phyloP scores from a whole-genome alignment of 2,329 filamentous ascomycete genomes.

The Aspergillus ibericus region DNA sequence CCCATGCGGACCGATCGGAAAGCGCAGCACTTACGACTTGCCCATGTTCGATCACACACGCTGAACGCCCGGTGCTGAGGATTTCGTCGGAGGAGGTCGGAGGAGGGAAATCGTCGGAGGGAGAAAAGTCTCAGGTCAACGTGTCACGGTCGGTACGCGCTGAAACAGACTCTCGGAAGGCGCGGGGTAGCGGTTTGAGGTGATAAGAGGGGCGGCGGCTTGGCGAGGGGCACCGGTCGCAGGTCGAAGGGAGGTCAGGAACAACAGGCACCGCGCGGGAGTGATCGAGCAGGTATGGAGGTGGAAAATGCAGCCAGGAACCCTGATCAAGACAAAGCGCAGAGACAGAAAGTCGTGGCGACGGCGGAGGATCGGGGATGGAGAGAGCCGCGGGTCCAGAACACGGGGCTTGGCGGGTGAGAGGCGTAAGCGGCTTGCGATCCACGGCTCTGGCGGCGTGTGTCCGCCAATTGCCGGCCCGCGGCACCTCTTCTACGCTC shows the following conservation, averaged over 20 bases:
- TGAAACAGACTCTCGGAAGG: slow-evolving; percentile 17
- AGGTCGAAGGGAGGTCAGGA: not conserved
- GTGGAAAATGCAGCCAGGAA: not conserved
- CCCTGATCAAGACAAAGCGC: not conserved
- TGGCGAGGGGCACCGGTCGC: slow-evolving; percentile 2
- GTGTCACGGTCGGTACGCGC: not conserved
- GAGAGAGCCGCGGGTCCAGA: slow-evolving; percentile 23
- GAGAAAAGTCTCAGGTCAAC: not conserved
- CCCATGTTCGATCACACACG: slow-evolving; percentile 31
- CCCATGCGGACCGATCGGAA: slow-evolving; percentile 12
- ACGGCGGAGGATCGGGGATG: slow-evolving; percentile 16
- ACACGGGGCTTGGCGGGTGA: slow-evolving; percentile 21
- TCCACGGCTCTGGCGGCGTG: not conserved
- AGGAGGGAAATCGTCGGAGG: not conserved
- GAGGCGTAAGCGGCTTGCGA: not conserved
- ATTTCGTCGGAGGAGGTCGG: too few species aligned
- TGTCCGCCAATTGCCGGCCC: not conserved
- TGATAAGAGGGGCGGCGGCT: slow-evolving; percentile 20
- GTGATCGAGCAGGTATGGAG: not conserved
- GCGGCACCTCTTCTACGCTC: not conserved
- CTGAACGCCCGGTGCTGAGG: not conserved
- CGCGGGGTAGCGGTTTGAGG: slow-evolving; percentile 23
- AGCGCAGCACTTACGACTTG: slow-evolving; percentile 36
- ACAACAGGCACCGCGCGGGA: not conserved
- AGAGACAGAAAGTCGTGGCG: not conserved